Evolutionary conservation across 2,329 filamentous ascomycete species (phyloP).

Genomic region (Nothophaeocryptopus gaeumannii): DNA sequence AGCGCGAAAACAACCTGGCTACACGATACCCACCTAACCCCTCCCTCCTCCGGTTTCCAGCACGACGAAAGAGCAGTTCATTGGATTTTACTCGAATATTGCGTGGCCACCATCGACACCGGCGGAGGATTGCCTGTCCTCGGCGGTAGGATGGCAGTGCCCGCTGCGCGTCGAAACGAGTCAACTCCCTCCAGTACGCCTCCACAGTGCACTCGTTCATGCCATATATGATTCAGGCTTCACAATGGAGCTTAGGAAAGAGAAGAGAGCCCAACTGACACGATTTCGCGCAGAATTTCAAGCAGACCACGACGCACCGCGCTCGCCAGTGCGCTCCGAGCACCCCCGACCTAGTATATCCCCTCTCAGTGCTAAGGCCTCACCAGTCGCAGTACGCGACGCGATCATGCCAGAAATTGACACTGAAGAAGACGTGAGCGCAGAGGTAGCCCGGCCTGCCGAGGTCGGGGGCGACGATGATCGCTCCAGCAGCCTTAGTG

Average conservation of each 20-base stretch:
- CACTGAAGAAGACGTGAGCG: slow-evolving; percentile 5
- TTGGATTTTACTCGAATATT: too few species aligned
- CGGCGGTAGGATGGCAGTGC: slow-evolving; percentile 5
- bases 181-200: slow-evolving; percentile 26
- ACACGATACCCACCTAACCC: too few species aligned
- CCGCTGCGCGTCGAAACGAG: slow-evolving; percentile 21
- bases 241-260: slow-evolving; percentile 8
- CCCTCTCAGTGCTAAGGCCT: slow-evolving; percentile 34
- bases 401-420: neutral
- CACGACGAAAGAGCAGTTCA: too few species aligned
- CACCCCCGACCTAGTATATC: slow-evolving; percentile 32
- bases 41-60: too few species aligned
- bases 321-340: slow-evolving; percentile 16
- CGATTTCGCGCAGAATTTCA: slow-evolving; percentile 12
- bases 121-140: too few species aligned
- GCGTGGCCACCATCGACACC: too few species aligned
- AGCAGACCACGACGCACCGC: slow-evolving; percentile 13
- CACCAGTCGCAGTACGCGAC: slow-evolving; percentile 27
- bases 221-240: slow-evolving; percentile 21
- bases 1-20: too few species aligned
- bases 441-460: slow-evolving; percentile 5
- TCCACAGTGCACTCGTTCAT: slow-evolving; percentile 1
- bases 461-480: slow-evolving; percentile 30
- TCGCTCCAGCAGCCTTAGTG: slow-evolving; percentile 86
- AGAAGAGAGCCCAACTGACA: neutral